Conservation (phyloP, 352 stramenopile species). For the Phytophthora hybrid region DNA sequence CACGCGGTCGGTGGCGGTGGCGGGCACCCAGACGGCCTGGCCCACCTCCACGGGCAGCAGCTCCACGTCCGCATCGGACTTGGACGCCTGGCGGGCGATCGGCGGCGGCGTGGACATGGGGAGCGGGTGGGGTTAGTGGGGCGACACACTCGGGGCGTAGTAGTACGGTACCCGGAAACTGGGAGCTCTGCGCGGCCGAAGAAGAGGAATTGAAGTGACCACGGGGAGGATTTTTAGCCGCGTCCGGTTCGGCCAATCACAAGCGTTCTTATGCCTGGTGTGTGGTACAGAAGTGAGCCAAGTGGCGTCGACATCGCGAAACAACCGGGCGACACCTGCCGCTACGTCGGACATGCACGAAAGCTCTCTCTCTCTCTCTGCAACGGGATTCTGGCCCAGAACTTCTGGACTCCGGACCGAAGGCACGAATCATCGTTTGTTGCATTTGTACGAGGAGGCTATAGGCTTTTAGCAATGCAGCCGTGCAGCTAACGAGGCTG, state of each 20-base stretch:
- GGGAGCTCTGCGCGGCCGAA: conserved; percentile 33
- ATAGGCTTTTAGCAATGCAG: not conserved
- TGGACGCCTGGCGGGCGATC: conserved; percentile 75
- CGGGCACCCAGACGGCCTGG: conserved; percentile 80
- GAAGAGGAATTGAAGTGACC: conserved; percentile 9
- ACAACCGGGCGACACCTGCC: conserved; percentile 6
- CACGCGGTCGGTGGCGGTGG: conserved; percentile 55
- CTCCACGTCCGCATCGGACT: conserved; percentile 70
- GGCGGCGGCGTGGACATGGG: conserved; percentile 73
- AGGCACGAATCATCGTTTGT: conserved; percentile 34
- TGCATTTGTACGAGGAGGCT: conserved; percentile 38
- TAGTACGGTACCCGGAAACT: not conserved
- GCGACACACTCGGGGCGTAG: not conserved
- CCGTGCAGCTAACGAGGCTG: conserved; percentile 6
- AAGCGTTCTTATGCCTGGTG: not conserved
- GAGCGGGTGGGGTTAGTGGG: not conserved
- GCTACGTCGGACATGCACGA: conserved; percentile 18
- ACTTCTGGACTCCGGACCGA: not conserved
- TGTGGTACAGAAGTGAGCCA: not conserved
- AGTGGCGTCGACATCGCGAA: conserved; percentile 6
- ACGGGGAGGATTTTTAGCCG: not conserved
- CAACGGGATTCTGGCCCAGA: not conserved
- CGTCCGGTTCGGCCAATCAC: conserved; percentile 6
- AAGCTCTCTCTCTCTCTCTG: conserved; percentile 23
- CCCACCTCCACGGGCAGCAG: conserved; percentile 80